Conservation (phyloP, 306 rosid genomes). For the Datisca glomerata region DNA sequence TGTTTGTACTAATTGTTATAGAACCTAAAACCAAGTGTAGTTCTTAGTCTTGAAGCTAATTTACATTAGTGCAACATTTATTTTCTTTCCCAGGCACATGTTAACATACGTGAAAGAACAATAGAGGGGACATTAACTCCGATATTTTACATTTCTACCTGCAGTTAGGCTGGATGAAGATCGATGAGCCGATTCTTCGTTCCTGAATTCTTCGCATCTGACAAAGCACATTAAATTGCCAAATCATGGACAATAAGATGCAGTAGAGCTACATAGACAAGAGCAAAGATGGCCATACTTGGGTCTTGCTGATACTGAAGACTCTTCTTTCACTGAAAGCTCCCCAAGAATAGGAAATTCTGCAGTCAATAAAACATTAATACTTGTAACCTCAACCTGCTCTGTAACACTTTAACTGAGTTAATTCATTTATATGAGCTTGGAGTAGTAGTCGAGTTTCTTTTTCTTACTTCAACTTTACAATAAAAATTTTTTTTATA, state of each 20-base stretch:
- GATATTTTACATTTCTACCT: slow-evolving; percentile 33
- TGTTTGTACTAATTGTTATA: slow-evolving; percentile 30
- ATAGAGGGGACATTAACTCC: not conserved
- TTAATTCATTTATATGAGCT: too few relatives aligned
- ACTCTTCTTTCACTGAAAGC: slow-evolving; percentile 45
- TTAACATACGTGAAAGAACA: not conserved
- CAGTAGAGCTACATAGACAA: slow-evolving; percentile 16
- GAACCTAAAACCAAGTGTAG: slow-evolving; percentile 17
- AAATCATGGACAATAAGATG: slow-evolving; percentile 1
- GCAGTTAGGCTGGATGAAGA: slow-evolving; percentile 31
- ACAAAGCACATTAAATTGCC: slow-evolving; percentile 17
- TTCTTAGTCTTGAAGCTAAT: slow-evolving; percentile 14
- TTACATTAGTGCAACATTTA: too few relatives aligned
- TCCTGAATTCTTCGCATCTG: slow-evolving; percentile 54
- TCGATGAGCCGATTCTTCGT: slow-evolving; percentile 24
- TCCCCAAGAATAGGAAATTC: slow-evolving; percentile 42
- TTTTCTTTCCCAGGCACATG: not conserved
- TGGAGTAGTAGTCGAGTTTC: too few relatives aligned
- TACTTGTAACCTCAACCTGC: too few relatives aligned
- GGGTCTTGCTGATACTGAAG: slow-evolving; percentile 33
- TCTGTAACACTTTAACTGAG: too few relatives aligned
- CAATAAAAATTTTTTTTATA: too few relatives aligned
- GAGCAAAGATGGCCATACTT: slow-evolving; percentile 23
- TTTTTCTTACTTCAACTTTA: too few relatives aligned
- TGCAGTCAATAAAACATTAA: slow-evolving; percentile 27